phyloP scores from a whole-genome alignment of 371 early-diverging fungal genomes.

The Mycotypha africana region DNA sequence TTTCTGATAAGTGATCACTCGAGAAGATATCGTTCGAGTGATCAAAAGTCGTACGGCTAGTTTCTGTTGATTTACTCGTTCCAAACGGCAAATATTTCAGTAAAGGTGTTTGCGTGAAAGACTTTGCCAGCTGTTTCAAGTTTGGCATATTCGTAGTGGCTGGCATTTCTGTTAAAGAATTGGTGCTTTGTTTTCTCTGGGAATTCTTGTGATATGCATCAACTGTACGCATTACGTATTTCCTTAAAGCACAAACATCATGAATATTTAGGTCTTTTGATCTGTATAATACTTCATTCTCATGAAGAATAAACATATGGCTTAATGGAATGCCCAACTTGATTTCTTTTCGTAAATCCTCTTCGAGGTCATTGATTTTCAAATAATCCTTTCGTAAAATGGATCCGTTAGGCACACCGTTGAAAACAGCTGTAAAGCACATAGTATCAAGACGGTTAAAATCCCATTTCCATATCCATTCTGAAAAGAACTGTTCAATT shows the following conservation, averaged over 20 bases:
- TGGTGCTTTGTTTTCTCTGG: too few relatives aligned
- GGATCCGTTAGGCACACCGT: constrained; percentile 41
- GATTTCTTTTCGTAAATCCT: constrained; percentile 12
- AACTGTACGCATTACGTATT: constrained; percentile 22
- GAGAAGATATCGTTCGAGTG: not conserved
- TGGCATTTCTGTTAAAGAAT: constrained; percentile 16
- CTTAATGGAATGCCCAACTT: constrained; percentile 19
- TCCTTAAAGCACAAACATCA: constrained; percentile 30
- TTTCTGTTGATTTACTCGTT: constrained; percentile 16
- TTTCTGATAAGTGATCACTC: too few relatives aligned
- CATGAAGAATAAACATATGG: constrained; percentile 40
- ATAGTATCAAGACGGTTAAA: constrained; percentile 48
- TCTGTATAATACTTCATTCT: constrained; percentile 34
- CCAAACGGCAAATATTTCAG: constrained; percentile 42
- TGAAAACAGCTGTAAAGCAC: constrained; percentile 33
- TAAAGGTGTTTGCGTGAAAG: constrained; percentile 48
- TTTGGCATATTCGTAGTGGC: constrained; percentile 7
- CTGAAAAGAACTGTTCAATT: constrained; percentile 60
- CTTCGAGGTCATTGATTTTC: constrained; percentile 21
- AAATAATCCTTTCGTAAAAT: constrained; percentile 25
- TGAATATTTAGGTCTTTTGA: constrained; percentile 21
- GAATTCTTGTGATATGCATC: too few relatives aligned
- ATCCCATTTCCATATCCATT: constrained; percentile 65
- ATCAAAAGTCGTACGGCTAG: not conserved
- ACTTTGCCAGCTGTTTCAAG: constrained; percentile 44